phyloP scores from a whole-genome alignment of 2,329 filamentous ascomycete genomes.

The Verticillium isaacii region DNA sequence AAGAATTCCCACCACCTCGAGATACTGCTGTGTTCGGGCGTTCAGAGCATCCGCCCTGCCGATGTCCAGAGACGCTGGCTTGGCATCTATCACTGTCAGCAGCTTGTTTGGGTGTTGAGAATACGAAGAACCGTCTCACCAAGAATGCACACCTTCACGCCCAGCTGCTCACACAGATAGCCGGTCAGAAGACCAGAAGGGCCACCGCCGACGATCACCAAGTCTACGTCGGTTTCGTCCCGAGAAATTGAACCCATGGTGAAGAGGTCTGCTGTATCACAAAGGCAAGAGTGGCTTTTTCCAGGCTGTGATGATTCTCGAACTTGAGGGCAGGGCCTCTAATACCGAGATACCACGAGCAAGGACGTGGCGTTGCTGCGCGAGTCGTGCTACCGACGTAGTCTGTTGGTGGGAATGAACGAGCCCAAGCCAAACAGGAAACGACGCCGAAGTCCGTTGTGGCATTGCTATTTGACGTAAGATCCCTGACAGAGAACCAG shows the following conservation, averaged over 20 bases:
- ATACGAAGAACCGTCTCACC: conserved; percentile 18
- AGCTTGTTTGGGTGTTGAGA: background rate
- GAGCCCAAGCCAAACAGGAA: background rate
- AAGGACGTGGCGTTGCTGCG: background rate
- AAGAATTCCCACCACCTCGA: conserved; percentile 38
- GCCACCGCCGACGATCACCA: conserved; percentile 35
- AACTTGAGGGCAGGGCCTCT: background rate
- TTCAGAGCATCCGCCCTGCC: conserved; percentile 44
- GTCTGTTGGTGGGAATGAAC: background rate
- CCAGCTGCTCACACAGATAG: conserved; percentile 34
- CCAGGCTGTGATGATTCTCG: background rate
- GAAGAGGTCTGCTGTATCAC: background rate
- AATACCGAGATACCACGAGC: background rate
- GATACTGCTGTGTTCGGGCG: conserved; percentile 42
- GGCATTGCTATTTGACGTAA: background rate
- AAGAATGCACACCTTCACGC: conserved; percentile 33
- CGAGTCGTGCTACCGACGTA: background rate
- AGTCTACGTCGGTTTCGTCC: conserved; percentile 19
- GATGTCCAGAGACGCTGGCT: conserved; percentile 30
- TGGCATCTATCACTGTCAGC: conserved; percentile 26
- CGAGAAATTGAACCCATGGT: conserved; percentile 10
- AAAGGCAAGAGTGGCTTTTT: background rate
- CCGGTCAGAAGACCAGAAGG: conserved; percentile 41
- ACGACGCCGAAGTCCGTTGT: background rate
- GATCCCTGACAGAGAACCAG: too few species aligned